Evolutionary conservation across 2,329 filamentous ascomycete species (phyloP).

Genomic region (Emydomyces testavorans): DNA sequence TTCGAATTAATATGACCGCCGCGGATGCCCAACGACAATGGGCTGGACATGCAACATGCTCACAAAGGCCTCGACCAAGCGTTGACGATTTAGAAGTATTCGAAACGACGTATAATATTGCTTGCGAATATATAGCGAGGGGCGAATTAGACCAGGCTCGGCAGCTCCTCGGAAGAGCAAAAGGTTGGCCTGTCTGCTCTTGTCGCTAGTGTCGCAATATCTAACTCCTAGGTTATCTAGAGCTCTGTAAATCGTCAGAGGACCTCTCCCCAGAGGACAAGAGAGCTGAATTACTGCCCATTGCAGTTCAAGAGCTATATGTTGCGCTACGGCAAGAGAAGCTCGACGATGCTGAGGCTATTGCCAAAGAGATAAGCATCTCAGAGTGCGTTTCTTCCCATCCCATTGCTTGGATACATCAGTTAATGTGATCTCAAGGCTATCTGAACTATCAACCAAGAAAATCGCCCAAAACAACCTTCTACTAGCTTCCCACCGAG

Average conservation of each 20-base stretch:
- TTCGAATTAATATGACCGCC: conserved; percentile 51
- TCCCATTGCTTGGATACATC: not conserved
- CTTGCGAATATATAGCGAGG: conserved; percentile 51
- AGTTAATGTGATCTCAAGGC: conserved; percentile 27
- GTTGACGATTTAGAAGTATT: conserved; percentile 53
- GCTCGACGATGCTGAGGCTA: conserved; percentile 43
- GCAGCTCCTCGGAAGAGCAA: conserved; percentile 48
- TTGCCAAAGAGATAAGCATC: conserved; percentile 42
- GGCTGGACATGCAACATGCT: conserved; percentile 42
- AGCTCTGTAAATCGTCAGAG: conserved; percentile 48
- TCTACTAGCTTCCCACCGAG: conserved; percentile 37
- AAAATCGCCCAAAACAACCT: conserved; percentile 51
- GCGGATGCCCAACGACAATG: conserved; percentile 52
- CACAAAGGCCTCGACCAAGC: conserved; percentile 42
- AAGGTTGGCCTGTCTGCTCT: conserved; percentile 28
- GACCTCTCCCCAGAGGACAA: conserved; percentile 51
- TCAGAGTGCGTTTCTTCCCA: conserved; percentile 36
- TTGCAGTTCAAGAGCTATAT: conserved; percentile 51
- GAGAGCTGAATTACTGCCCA: conserved; percentile 48
- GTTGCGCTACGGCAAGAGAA: conserved; percentile 46
- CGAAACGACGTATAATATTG: conserved; percentile 54
- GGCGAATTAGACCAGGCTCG: conserved; percentile 49
- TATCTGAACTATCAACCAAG: conserved; percentile 47
- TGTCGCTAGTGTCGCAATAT: not conserved
- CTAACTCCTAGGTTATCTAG: conserved; percentile 21